Evolutionary conservation across 768 basidiomycete genomes (phyloP).

Genomic region (Termitomyces sp.): DNA sequence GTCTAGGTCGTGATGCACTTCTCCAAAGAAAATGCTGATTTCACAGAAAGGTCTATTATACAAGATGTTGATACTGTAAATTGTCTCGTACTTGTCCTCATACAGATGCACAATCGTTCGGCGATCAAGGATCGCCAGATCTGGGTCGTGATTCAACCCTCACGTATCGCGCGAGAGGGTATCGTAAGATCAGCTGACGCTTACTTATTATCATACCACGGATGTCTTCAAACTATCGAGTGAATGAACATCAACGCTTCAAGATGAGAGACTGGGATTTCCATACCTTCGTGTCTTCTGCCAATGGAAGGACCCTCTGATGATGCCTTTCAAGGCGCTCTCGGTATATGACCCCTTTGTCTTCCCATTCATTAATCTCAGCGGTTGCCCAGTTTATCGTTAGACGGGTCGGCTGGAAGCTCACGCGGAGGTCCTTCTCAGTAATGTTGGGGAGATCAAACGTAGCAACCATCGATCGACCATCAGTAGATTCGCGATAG

Average conservation of each 20-base stretch:
- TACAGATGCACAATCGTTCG: not conserved
- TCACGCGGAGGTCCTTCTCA: slow-evolving; percentile 74
- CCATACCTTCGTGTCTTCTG: slow-evolving; percentile 66
- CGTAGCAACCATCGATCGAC: slow-evolving; percentile 61
- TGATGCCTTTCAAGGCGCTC: slow-evolving; percentile 60
- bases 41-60: slow-evolving; percentile 2
- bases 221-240: slow-evolving; percentile 64
- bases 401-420: slow-evolving; percentile 56
- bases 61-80: slow-evolving; percentile 2
- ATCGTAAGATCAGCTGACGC: slow-evolving; percentile 54
- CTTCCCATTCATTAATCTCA: slow-evolving; percentile 55
- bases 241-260: not conserved
- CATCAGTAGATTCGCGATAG: slow-evolving; percentile 67
- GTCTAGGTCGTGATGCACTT: not conserved
- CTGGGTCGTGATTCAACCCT: slow-evolving; percentile 36
- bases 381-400: slow-evolving; percentile 63
- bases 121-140: slow-evolving; percentile 33
- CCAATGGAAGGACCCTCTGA: slow-evolving; percentile 63
- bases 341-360: slow-evolving; percentile 52
- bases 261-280: not conserved
- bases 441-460: slow-evolving; percentile 66
- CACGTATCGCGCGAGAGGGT: slow-evolving; percentile 53
- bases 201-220: slow-evolving; percentile 64
- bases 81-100: not conserved
- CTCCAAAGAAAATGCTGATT: not conserved